These are phyloP conservation scores for Auricularia cornea DNA, from an alignment of 768 basidiomycete species.

Conservation along the genomic window DNA sequence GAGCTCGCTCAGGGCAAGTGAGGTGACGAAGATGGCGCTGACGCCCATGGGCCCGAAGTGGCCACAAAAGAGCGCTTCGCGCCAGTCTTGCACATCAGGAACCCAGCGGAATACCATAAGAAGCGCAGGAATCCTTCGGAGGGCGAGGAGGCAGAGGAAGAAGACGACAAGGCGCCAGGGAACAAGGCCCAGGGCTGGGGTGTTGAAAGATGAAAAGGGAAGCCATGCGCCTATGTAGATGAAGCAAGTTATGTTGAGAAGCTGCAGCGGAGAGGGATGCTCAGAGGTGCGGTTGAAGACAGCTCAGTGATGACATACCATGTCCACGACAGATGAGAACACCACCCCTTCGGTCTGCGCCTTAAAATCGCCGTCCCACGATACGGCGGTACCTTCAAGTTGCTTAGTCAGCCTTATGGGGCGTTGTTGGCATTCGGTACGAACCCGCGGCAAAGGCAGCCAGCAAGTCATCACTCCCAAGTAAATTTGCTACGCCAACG, in stretches of 20 bases:
- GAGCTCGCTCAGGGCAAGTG: constrained; percentile 56
- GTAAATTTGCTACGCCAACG: constrained; percentile 64
- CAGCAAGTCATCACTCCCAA: constrained; percentile 83
- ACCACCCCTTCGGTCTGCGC: constrained; percentile 71
- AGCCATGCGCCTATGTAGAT: constrained; percentile 84
- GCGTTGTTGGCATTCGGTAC: constrained; percentile 13
- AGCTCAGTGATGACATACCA: constrained; percentile 33
- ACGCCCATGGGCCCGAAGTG: constrained; percentile 56
- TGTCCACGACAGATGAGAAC: constrained; percentile 86
- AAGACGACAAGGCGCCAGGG: constrained; percentile 71
- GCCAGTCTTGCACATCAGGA: constrained; percentile 78
- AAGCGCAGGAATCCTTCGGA: constrained; percentile 77
- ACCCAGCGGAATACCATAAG: constrained; percentile 73
- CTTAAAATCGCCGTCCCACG: constrained; percentile 85
- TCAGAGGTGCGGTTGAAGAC: neutral
- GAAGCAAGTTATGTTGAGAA: constrained; percentile 68
- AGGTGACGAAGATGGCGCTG: constrained; percentile 75
- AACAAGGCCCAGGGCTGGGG: constrained; percentile 47
- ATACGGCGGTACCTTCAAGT: constrained; percentile 86
- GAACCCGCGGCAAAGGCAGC: constrained; percentile 79
- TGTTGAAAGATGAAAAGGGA: constrained; percentile 37
- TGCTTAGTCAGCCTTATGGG: no score
- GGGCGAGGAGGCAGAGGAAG: constrained; percentile 53
- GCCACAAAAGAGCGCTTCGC: constrained; percentile 83
- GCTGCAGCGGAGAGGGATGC: no score